A percentile compares a stretch with the other conserved stretches of the same genome.
These are phyloP conservation scores for Xylaria castorea DNA, from an alignment of 495 filamentous ascomycete genomes.

Conservation along the genomic window DNA sequence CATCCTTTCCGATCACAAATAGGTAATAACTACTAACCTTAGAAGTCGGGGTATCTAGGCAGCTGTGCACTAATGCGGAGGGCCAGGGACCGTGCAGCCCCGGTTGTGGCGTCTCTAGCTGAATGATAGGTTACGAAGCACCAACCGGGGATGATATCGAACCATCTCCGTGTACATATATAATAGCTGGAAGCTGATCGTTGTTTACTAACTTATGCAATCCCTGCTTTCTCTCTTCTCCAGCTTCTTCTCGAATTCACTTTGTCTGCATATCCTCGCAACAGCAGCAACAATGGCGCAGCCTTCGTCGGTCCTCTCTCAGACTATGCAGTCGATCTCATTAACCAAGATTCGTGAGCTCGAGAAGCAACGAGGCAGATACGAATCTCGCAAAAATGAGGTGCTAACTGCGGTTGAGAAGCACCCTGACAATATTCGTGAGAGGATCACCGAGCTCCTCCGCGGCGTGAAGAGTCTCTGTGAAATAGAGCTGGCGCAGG, in stretches of 20 bases:
- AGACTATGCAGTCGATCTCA: slow-evolving; percentile 70
- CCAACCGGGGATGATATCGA: not conserved
- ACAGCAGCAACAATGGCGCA: slow-evolving; percentile 39
- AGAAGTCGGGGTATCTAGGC: slow-evolving; percentile 8
- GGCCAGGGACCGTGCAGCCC: not conserved
- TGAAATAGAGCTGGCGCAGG: slow-evolving; percentile 31
- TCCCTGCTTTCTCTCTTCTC: not conserved
- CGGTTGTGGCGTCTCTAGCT: slow-evolving; percentile 2
- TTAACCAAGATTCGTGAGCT: slow-evolving; percentile 68
- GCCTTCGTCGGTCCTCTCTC: slow-evolving; percentile 54
- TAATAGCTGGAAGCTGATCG: not conserved
- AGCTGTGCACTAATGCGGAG: slow-evolving; percentile 6
- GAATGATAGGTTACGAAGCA: not conserved
- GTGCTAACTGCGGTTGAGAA: slow-evolving; percentile 43
- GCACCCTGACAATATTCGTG: slow-evolving; percentile 37
- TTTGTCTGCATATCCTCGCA: not conserved
- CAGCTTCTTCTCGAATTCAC: not conserved
- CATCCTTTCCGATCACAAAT: not conserved
- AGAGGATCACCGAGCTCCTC: slow-evolving; percentile 48
- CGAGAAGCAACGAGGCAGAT: slow-evolving; percentile 63
- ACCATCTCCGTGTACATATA: not conserved
- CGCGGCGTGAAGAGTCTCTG: slow-evolving; percentile 49
- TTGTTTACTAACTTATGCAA: not conserved
- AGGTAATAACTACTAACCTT: not conserved
- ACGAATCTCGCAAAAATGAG: slow-evolving; percentile 52